Percentiles rank a stretch among this genome's conserved stretches.
Evolutionary conservation across 2,329 filamentous ascomycete species (phyloP).

Genomic region (Ceratocystis diversiconidia): DNA sequence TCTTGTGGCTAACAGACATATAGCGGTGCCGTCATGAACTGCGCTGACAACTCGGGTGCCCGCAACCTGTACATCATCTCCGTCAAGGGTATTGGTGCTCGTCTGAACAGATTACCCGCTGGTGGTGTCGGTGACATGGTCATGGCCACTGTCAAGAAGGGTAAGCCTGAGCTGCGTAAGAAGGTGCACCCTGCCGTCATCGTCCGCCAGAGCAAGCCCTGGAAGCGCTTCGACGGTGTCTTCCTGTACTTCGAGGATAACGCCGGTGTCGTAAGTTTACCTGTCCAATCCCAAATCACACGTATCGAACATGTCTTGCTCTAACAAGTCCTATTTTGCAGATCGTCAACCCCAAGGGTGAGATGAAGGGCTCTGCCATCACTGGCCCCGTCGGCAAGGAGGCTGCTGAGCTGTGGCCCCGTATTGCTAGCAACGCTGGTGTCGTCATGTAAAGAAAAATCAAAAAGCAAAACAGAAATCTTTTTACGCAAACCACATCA

Average conservation of each 20-base stretch:
- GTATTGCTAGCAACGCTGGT: slow-evolving; percentile 99
- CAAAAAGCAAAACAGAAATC: slow-evolving; percentile 22
- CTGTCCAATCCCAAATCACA: not conserved
- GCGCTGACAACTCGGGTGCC: slow-evolving; percentile 97
- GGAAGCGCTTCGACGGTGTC: slow-evolving; percentile 95
- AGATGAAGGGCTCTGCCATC: slow-evolving; percentile 99
- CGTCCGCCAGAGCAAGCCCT: slow-evolving; percentile 97
- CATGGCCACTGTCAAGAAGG: slow-evolving; percentile 99
- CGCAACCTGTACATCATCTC: slow-evolving; percentile 99
- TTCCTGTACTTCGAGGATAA: slow-evolving; percentile 99
- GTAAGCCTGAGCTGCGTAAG: slow-evolving; percentile 99
- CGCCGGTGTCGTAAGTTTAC: slow-evolving; percentile 77
- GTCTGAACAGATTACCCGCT: slow-evolving; percentile 91
- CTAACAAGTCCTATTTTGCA: slow-evolving; percentile 25
- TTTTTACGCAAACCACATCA: slow-evolving; percentile 18
- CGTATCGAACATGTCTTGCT: not conserved
- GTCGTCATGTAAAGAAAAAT: slow-evolving; percentile 81
- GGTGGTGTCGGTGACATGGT: slow-evolving; percentile 99
- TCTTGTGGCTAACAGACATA: slow-evolving; percentile 17
- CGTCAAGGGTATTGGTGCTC: slow-evolving; percentile 96
- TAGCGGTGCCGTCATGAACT: slow-evolving; percentile 99
- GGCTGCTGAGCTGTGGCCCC: slow-evolving; percentile 98
- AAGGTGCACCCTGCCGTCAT: slow-evolving; percentile 99
- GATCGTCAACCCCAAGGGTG: slow-evolving; percentile 99
- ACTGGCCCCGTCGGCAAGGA: slow-evolving; percentile 99